phyloP scores from a whole-genome alignment of 2,329 filamentous ascomycete species.

The Aspergillus vadensis region DNA sequence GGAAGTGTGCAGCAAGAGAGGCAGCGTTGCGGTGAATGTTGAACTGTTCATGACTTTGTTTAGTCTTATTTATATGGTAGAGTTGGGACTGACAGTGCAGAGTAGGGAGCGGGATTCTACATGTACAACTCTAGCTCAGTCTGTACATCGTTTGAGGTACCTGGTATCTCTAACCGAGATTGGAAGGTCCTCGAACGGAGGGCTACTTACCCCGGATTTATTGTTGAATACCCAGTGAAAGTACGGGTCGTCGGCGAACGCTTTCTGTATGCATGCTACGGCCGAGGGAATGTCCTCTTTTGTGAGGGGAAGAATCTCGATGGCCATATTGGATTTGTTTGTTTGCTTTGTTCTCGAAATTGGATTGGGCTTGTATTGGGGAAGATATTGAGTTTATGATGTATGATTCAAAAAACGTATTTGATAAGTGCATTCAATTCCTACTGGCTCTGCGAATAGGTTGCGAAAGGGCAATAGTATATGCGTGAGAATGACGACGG shows the following conservation, averaged over 20 bases:
- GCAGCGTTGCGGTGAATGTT: slow-evolving; percentile 61
- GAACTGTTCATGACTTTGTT: slow-evolving; percentile 50
- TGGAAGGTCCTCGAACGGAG: neutral
- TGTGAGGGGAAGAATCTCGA: slow-evolving; percentile 59
- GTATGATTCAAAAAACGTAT: neutral
- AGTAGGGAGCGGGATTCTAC: neutral
- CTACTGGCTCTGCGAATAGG: slow-evolving; percentile 35
- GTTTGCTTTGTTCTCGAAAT: neutral
- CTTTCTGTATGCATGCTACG: slow-evolving; percentile 66
- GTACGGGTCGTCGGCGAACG: slow-evolving; percentile 68
- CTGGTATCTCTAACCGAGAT: neutral
- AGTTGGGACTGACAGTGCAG: neutral
- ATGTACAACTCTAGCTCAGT: slow-evolving; percentile 11
- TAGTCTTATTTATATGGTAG: neutral
- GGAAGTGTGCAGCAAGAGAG: slow-evolving; percentile 65
- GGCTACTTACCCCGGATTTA: slow-evolving; percentile 53
- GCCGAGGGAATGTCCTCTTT: slow-evolving; percentile 64
- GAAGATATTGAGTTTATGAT: neutral
- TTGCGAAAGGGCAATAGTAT: slow-evolving; percentile 38
- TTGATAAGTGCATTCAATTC: slow-evolving; percentile 21
- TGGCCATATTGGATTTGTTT: slow-evolving; percentile 44
- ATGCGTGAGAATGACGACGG: slow-evolving; percentile 34
- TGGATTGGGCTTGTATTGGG: slow-evolving; percentile 10
- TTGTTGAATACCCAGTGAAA: slow-evolving; percentile 67
- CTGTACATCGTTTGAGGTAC: slow-evolving; percentile 8